These are phyloP conservation scores for Lithospermum erythrorhizon DNA, from an alignment of 257 asterid genomes.

Conservation along the genomic window DNA sequence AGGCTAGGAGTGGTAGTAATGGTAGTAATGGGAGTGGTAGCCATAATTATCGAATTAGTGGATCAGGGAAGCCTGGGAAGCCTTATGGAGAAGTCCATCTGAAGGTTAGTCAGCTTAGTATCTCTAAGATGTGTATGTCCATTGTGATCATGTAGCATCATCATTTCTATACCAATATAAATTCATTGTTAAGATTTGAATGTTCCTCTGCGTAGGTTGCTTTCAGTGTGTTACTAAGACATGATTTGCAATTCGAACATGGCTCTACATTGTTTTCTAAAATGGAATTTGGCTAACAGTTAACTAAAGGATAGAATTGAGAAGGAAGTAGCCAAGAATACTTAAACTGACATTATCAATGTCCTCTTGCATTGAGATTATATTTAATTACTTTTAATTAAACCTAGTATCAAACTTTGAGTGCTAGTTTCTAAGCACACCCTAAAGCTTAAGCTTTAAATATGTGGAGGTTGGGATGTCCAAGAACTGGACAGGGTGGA, in stretches of 20 bases:
- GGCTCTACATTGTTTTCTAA: too few relatives aligned
- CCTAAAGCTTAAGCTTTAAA: not conserved
- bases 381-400: too few relatives aligned
- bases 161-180: not conserved
- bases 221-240: too few relatives aligned
- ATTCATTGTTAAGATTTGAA: not conserved
- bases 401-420: not conserved
- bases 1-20: conserved; percentile 31
- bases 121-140: not conserved
- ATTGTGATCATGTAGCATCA: not conserved
- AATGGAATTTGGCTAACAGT: not conserved
- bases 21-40: conserved; percentile 17
- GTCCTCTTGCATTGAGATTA: too few relatives aligned
- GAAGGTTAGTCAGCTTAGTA: conserved; percentile 39
- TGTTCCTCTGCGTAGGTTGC: not conserved
- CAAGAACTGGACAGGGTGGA: not conserved
- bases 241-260: too few relatives aligned
- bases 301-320: not conserved
- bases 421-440: not conserved
- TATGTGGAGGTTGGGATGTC: not conserved
- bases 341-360: too few relatives aligned
- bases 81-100: conserved; percentile 87
- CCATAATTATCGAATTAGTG: conserved; percentile 19
- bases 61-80: conserved; percentile 52
- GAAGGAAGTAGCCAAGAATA: not conserved